Evolutionary conservation across 495 filamentous ascomycete species (phyloP), one percentile per base, ranked within the genome.

Genomic region (Penicillium lividum): DNA sequence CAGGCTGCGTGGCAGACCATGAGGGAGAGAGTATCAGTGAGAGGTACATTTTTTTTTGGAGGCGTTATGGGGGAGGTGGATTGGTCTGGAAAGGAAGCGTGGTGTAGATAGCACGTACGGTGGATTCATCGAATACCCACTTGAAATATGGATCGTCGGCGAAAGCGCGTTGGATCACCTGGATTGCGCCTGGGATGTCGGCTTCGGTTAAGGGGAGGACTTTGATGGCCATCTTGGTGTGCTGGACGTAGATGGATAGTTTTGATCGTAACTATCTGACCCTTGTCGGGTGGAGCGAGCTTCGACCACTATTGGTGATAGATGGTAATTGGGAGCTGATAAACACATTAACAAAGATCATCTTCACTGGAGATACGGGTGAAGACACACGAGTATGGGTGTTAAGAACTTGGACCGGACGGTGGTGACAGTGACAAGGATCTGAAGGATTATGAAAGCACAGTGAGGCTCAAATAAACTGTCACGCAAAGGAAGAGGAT

Each of bases 121-220:
- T 83, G 59, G 65, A 65, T 43, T 67, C 70, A 68, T 82, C 80
- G 61, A 80, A 86, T 1, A 85, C 75, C 85, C 85, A 88, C n/a
- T 79, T 70, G 62, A 81, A 84, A 66, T 89, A 87, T 2, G 85
- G 85, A 64, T 88, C 86, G 9, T 84, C 75, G 3, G 74, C 78
- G 66, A 89, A 88, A 29, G 84, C 84, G 64, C 78, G 68, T 54
- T 80, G 79, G 45, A 82, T 79, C 38, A 72, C 73, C 16, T 80
- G 71, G 53, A 86, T 76, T 6, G 80, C 83, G 18, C 81, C 82
- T n/a, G 82, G 80, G 53, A 87, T 86, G 66, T 86, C 84, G 34
- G 66, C 69, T 65, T 85, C 77, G n/a, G 76, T 78, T 54, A 88
- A 71, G 43, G 64, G 70, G 16, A 78, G 69, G 60, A 87, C 75